Conservation (phyloP, 2,329 filamentous ascomycete genomes). For the Thyridium curvatum region DNA sequence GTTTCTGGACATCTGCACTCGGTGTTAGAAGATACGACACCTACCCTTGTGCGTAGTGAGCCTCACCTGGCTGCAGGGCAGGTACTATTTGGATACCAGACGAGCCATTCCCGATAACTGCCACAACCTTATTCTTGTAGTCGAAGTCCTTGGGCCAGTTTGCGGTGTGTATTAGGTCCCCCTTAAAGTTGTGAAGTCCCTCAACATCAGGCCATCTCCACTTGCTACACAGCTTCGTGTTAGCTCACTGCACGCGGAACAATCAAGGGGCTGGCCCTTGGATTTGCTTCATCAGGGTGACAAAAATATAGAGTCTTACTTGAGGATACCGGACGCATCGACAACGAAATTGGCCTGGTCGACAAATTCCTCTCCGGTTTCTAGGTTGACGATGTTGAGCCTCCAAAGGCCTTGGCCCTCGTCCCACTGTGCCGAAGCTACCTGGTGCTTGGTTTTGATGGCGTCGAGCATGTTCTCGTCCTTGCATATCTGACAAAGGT, state of each 20-base stretch:
- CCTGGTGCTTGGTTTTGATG: constrained; percentile 36
- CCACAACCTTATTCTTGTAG: constrained; percentile 42
- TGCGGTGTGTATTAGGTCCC: constrained; percentile 45
- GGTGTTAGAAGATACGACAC: background rate
- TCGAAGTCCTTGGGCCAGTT: constrained; percentile 45
- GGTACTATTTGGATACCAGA: constrained; percentile 48
- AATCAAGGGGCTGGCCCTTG: background rate
- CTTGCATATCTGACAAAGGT: constrained; percentile 37
- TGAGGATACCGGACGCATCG: constrained; percentile 45
- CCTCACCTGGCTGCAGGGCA: constrained; percentile 36
- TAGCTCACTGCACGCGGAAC: background rate
- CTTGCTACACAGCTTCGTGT: constrained; percentile 26
- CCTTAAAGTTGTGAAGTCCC: constrained; percentile 37
- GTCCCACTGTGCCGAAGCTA: constrained; percentile 37
- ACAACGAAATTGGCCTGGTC: constrained; percentile 42
- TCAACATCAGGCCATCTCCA: constrained; percentile 47
- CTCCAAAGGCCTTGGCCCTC: constrained; percentile 35
- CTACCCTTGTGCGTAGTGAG: background rate
- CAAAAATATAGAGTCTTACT: constrained; percentile 27
- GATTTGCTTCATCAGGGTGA: constrained; percentile 4
- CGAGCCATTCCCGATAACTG: constrained; percentile 50
- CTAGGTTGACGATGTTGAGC: constrained; percentile 29
- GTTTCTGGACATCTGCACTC: constrained; percentile 20
- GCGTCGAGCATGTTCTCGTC: constrained; percentile 35
- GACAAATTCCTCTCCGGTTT: constrained; percentile 29